A percentile compares a stretch with the other conserved stretches of the same genome.
Evolutionary conservation across 441 rosid genomes (phyloP).

Genomic region (Croton setiger): DNA sequence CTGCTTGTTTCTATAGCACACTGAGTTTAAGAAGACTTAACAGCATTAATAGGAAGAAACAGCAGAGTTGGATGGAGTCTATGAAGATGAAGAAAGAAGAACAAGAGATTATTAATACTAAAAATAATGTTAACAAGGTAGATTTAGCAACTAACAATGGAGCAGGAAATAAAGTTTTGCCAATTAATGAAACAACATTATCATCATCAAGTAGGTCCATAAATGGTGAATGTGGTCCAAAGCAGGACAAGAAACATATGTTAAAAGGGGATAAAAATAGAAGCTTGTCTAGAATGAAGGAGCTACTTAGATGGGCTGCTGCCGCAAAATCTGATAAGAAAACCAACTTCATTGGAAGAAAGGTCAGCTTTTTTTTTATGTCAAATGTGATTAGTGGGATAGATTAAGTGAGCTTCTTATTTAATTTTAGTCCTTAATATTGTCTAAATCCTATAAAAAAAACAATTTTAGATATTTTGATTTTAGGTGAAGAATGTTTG

Average conservation of each 20-base stretch:
- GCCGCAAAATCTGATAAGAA: slow-evolving; percentile 62
- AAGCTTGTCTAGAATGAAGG: slow-evolving; percentile 67
- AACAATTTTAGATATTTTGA: background rate
- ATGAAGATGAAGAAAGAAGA: slow-evolving; percentile 54
- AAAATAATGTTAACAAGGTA: slow-evolving; percentile 14
- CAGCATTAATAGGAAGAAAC: slow-evolving; percentile 21
- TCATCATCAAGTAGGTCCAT: slow-evolving; percentile 3
- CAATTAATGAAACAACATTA: slow-evolving; percentile 33
- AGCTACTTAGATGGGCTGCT: slow-evolving; percentile 70
- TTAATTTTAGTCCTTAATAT: background rate
- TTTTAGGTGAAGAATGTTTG: background rate
- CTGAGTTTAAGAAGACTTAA: slow-evolving; percentile 37
- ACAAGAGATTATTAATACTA: slow-evolving; percentile 9
- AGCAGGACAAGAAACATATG: slow-evolving; percentile 34
- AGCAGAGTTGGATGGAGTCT: slow-evolving; percentile 21
- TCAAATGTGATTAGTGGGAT: background rate
- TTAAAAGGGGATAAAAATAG: slow-evolving; percentile 41
- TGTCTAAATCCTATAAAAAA: no score
- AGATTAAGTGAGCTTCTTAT: background rate
- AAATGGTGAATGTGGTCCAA: slow-evolving; percentile 18
- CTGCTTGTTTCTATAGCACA: slow-evolving; percentile 58
- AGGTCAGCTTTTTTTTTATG: slow-evolving; percentile 30
- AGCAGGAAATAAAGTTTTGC: slow-evolving; percentile 50
- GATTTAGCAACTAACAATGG: slow-evolving; percentile 29
- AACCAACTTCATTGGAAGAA: slow-evolving; percentile 52